phyloP scores from a whole-genome alignment of 305 asterid genomes.

The Petunia hybrid region DNA sequence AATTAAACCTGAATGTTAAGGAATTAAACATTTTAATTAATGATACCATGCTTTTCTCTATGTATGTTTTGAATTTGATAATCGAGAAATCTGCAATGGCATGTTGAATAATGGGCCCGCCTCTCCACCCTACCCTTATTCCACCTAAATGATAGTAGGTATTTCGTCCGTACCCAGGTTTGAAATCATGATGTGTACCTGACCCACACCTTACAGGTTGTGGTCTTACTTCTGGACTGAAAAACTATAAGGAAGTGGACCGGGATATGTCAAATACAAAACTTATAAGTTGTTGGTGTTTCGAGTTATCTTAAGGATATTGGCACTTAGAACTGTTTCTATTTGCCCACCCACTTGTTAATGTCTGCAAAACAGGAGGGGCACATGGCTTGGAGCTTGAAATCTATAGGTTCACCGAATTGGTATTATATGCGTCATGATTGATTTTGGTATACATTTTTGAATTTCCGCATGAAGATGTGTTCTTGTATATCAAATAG shows the following conservation, averaged over 20 bases:
- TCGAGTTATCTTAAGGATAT: too few relatives aligned
- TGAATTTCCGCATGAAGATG: not conserved
- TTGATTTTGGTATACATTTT: slow-evolving; percentile 15
- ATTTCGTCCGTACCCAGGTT: too few relatives aligned
- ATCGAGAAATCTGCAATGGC: too few relatives aligned
- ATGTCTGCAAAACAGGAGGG: not conserved
- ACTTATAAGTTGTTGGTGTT: too few relatives aligned
- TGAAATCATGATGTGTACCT: too few relatives aligned
- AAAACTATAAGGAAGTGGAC: not conserved
- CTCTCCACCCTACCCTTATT: too few relatives aligned
- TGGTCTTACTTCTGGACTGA: too few relatives aligned
- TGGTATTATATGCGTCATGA: slow-evolving; percentile 21
- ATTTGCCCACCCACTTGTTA: not conserved
- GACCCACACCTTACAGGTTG: too few relatives aligned
- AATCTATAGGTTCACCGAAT: not conserved
- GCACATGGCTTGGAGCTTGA: not conserved
- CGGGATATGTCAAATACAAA: too few relatives aligned
- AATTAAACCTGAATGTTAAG: not conserved
- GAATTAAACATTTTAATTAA: not conserved
- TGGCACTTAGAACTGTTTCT: not conserved
- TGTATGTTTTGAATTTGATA: not conserved
- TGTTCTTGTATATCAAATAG: not conserved
- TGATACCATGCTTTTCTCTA: not conserved
- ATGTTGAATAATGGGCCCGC: too few relatives aligned
- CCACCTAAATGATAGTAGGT: too few relatives aligned